Base-by-base conservation (phyloP, 2,329 filamentous ascomycete species). In the Penicillium psychrosexuale region DNA sequence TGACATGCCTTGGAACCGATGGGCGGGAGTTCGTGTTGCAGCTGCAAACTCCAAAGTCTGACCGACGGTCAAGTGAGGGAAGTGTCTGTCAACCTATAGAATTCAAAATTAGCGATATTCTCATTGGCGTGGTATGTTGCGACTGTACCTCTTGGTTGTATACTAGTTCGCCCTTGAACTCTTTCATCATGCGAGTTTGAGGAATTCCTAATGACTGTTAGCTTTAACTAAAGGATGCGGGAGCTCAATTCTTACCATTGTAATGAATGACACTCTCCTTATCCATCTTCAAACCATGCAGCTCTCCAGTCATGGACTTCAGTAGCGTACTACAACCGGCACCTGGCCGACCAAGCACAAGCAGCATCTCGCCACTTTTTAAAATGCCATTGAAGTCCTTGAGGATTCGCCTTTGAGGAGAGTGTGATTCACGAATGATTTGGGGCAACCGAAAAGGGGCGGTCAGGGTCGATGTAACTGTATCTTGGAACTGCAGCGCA, bases 291-390 rank as follows among this genome's bases (percentile, higher is more conserved):
- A 93, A 85, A 39, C 90, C 90, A 62, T 91, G 86, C 27, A 87
- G 88, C 73, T 94, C 89, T 59, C 90, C 90, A 11, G 88, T 83
- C 61, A 94, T 82, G 0, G 89, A 89, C 78, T 94, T 94, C 55
- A 95, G 78, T 58, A 94, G 84, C 2, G 90, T 94, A 38, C 87
- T 90, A 73, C 90, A 95, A 46, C 74, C 74, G 9, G 69, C 65
- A 13, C 75, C 75, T 2, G 75, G 75, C 12, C 71, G 74, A 2
- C 80, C 80, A 0, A 82, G 72, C 0, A 82, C 80, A 12, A 81
- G 69, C 51, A 82, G 68, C 65, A 82, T 74, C 67, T 82, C 80
- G 31, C 80, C 79, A 45, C 72, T 74, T 22, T 74, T 73, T 11
- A 88, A 61, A 0, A 86, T 53, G 0, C 85, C 85, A 59, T 87